Conservation (phyloP, 176 grass and related monocot species). For the Triticum monococcum region DNA sequence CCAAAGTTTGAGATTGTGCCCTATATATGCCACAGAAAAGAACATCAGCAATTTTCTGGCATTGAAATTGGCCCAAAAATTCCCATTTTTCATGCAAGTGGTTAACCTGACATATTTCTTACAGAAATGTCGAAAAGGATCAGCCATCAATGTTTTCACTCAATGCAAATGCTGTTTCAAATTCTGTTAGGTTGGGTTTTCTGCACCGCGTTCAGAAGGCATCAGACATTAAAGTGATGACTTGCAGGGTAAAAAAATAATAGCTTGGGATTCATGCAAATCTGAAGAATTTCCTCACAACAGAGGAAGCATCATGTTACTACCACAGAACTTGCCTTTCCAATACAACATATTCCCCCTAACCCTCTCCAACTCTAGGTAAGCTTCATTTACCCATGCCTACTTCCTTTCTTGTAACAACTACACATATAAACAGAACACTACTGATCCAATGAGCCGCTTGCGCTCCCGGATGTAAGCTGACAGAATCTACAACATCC, state of each 20-base stretch:
- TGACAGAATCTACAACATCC: constrained; percentile 40
- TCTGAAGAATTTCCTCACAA: constrained; percentile 25
- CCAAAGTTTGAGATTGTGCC: neutral
- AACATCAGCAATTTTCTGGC: neutral
- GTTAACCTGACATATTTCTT: too few species aligned
- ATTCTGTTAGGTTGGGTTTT: neutral
- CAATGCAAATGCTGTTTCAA: neutral
- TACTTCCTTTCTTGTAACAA: constrained; percentile 40
- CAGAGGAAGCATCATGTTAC: constrained; percentile 8
- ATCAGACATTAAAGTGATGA: neutral
- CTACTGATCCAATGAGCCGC: constrained; percentile 25
- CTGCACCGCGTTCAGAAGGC: neutral
- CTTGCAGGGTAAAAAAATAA: neutral
- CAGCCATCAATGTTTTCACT: neutral
- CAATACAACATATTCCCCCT: constrained; percentile 28
- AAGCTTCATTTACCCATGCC: constrained; percentile 36
- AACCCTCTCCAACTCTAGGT: constrained; percentile 14
- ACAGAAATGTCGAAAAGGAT: too few species aligned
- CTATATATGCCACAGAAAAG: neutral
- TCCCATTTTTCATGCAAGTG: neutral
- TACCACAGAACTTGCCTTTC: constrained; percentile 19
- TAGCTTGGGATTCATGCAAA: constrained; percentile 20
- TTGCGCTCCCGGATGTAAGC: constrained; percentile 36
- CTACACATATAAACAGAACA: constrained; percentile 61
- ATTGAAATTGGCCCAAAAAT: neutral